A percentile compares a stretch with the other conserved stretches of the same genome.
Evolutionary conservation across 2,329 filamentous ascomycete species (phyloP).

Genomic region (Talaromyces sp.): DNA sequence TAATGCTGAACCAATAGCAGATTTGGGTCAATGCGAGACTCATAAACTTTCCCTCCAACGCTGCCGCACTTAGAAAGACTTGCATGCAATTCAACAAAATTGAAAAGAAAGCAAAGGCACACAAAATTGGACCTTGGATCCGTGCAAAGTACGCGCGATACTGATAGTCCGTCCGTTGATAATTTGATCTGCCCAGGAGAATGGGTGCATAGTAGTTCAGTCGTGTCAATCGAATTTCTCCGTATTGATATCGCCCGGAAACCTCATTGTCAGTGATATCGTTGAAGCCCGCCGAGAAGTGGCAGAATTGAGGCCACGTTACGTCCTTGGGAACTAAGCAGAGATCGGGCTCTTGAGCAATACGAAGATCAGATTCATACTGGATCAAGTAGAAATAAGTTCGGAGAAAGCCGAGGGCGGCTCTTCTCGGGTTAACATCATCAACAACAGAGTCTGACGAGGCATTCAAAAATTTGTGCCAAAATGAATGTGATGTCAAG

Average conservation of each 20-base stretch:
- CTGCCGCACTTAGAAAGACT: conserved; percentile 6
- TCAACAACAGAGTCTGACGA: neutral
- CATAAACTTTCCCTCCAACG: neutral
- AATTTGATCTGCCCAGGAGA: conserved; percentile 8
- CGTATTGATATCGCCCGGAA: conserved; percentile 24
- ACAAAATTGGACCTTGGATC: conserved; percentile 10
- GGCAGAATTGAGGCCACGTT: conserved; percentile 15
- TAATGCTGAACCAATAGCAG: neutral
- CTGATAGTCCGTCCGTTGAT: conserved; percentile 9
- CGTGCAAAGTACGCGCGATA: conserved; percentile 13
- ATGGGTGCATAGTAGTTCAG: conserved; percentile 24
- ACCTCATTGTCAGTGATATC: conserved; percentile 20
- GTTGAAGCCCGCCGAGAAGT: conserved; percentile 12
- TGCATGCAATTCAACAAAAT: conserved; percentile 12
- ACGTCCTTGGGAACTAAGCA: conserved; percentile 19
- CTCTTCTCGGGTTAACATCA: neutral
- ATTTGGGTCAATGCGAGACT: neutral
- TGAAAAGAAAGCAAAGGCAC: conserved; percentile 9
- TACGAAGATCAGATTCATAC: conserved; percentile 16
- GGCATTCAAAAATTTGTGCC: neutral
- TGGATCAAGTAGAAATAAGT: conserved; percentile 15
- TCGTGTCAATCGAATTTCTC: conserved; percentile 25
- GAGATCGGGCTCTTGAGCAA: conserved; percentile 21
- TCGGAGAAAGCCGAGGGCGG: conserved; percentile 13
- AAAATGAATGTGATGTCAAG: conserved; percentile 19